These are phyloP conservation scores for Zasmidium cellare DNA, from an alignment of 2,329 filamentous ascomycete species.

Conservation along the genomic window DNA sequence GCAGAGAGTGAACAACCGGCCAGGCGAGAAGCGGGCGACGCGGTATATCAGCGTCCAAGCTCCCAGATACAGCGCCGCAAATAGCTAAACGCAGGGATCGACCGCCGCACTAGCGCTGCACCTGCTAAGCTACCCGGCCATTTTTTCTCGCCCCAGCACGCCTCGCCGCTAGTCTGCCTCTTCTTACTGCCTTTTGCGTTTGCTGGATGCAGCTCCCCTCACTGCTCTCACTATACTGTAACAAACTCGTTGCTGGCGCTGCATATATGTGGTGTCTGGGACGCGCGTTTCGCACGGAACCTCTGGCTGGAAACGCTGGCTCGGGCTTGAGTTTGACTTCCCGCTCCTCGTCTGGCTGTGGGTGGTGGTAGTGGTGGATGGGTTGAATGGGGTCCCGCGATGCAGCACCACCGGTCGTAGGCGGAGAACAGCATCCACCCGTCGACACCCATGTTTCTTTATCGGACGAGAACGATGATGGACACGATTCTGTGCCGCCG, in stretches of 20 bases:
- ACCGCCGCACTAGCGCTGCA: no score
- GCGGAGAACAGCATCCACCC: constrained; percentile 10
- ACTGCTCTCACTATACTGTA: neutral
- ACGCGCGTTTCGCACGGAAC: neutral
- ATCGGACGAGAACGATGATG: constrained; percentile 3
- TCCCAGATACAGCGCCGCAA: neutral
- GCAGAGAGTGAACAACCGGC: no score
- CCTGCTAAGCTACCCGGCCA: neutral
- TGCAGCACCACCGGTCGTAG: constrained; percentile 9
- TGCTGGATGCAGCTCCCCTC: neutral
- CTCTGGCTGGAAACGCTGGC: neutral
- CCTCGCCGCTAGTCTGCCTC: no score
- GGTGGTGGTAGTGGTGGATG: neutral
- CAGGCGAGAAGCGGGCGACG: neutral
- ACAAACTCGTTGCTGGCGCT: neutral
- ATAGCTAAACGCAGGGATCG: neutral
- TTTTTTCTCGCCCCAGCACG: neutral
- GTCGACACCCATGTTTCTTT: constrained; percentile 9
- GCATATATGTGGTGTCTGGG: neutral
- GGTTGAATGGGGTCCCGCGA: constrained; percentile 18
- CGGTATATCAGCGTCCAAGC: neutral
- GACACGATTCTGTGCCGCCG: neutral
- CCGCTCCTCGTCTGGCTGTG: constrained; percentile 5
- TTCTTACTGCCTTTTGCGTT: no score
- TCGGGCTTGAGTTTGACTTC: constrained; percentile 1